phyloP scores from a whole-genome alignment of 495 filamentous ascomycete genomes.

The Thermochaetoides thermophila region DNA sequence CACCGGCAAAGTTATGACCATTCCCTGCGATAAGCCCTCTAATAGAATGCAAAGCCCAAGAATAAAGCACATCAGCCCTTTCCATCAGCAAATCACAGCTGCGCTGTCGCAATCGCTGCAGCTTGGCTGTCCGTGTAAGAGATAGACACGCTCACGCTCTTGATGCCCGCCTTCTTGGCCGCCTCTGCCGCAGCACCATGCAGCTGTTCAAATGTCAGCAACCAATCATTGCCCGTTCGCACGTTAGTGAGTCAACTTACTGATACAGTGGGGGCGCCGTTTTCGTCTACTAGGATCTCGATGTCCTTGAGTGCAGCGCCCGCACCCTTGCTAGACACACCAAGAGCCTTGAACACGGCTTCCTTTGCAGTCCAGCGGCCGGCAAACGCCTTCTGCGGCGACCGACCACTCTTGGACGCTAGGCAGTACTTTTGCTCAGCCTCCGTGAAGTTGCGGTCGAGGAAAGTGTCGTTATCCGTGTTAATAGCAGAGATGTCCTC shows the following conservation, averaged over 20 bases:
- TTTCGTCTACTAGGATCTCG: constrained; percentile 69
- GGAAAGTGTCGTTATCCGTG: constrained; percentile 81
- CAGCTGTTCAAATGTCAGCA: constrained; percentile 48
- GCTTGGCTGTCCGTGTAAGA: constrained; percentile 87
- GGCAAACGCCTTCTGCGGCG: constrained; percentile 72
- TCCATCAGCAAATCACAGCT: too few relatives aligned
- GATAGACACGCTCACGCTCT: constrained; percentile 79
- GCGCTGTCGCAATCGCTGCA: constrained; percentile 61
- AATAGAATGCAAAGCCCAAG: too few relatives aligned
- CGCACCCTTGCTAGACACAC: constrained; percentile 71
- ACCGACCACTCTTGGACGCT: constrained; percentile 41
- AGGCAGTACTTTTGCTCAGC: constrained; percentile 73
- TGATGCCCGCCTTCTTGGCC: constrained; percentile 71
- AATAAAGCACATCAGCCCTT: too few relatives aligned
- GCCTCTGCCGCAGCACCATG: constrained; percentile 69
- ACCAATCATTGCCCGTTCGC: constrained; percentile 12
- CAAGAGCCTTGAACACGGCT: constrained; percentile 95
- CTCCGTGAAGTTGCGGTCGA: constrained; percentile 86
- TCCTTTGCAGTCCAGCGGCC: constrained; percentile 96
- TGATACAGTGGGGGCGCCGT: constrained; percentile 66
- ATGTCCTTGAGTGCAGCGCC: constrained; percentile 88
- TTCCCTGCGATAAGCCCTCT: too few relatives aligned
- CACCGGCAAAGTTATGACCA: too few relatives aligned
- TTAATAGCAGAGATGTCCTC: constrained; percentile 75
- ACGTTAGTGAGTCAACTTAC: constrained; percentile 40